Percentiles rank a stretch among this genome's conserved stretches.
These are phyloP conservation scores for Cystoderma amianthinum DNA, from an alignment of 768 basidiomycete genomes.

Conservation along the genomic window DNA sequence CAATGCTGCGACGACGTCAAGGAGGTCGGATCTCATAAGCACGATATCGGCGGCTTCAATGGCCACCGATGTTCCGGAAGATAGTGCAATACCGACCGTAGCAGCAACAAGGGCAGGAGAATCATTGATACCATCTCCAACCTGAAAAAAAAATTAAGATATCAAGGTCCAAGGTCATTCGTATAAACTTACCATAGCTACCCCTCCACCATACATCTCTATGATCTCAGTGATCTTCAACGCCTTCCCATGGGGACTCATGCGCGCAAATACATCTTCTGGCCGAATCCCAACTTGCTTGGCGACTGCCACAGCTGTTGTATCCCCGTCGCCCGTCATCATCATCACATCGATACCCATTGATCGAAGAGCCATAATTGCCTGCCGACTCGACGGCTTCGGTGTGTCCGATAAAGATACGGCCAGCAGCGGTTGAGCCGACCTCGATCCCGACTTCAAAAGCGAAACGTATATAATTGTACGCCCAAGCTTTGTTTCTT, in stretches of 20 bases:
- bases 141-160: slow-evolving; percentile 2
- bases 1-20: slow-evolving; percentile 96
- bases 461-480: slow-evolving; percentile 88
- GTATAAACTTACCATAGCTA: slow-evolving; percentile 77
- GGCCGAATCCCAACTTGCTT: slow-evolving; percentile 81
- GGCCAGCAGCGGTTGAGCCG: slow-evolving; percentile 48
- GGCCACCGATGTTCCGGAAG: slow-evolving; percentile 93
- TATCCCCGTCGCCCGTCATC: slow-evolving; percentile 89
- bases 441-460: slow-evolving; percentile 20
- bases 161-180: background rate
- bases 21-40: slow-evolving; percentile 92
- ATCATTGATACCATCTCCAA: slow-evolving; percentile 99
- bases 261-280: slow-evolving; percentile 82
- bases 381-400: slow-evolving; percentile 78
- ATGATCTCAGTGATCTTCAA: slow-evolving; percentile 77
- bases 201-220: slow-evolving; percentile 59
- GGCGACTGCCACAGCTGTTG: slow-evolving; percentile 85
- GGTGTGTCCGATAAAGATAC: slow-evolving; percentile 84
- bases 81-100: slow-evolving; percentile 93
- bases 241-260: slow-evolving; percentile 96
- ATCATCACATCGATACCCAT: slow-evolving; percentile 94
- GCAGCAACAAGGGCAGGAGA: slow-evolving; percentile 96
- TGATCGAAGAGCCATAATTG: slow-evolving; percentile 68
- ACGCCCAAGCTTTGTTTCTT: slow-evolving; percentile 67
- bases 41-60: slow-evolving; percentile 98